Evolutionary conservation across 208 protist species (phyloP).

Genomic region (Crithidia thermophila): DNA sequence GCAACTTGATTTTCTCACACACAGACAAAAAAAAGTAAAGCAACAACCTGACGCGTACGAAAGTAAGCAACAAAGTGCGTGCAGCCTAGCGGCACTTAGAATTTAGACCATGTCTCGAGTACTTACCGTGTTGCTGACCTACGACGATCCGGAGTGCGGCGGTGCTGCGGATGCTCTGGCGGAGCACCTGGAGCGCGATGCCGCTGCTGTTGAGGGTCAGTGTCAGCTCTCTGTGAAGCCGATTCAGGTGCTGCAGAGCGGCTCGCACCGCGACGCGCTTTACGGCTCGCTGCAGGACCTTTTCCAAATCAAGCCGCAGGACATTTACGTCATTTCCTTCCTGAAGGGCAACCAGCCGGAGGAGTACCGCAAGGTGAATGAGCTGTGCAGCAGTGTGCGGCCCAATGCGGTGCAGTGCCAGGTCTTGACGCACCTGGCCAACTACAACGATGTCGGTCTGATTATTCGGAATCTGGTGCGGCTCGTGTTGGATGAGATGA

Average conservation of each 20-base stretch:
- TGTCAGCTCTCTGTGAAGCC: constrained; percentile 72
- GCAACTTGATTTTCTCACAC: no score
- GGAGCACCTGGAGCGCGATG: constrained; percentile 77
- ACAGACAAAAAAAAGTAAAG: constrained; percentile 3
- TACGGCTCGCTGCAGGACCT: constrained; percentile 75
- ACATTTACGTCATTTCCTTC: constrained; percentile 82
- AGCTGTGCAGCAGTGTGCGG: constrained; percentile 74
- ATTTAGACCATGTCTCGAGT: constrained; percentile 41
- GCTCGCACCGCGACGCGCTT: constrained; percentile 75
- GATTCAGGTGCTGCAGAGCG: constrained; percentile 61
- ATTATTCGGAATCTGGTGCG: constrained; percentile 87
- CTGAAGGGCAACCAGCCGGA: constrained; percentile 81
- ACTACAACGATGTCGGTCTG: constrained; percentile 85
- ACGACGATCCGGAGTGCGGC: constrained; percentile 89
- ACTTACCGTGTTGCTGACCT: constrained; percentile 78
- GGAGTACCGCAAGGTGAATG: constrained; percentile 79
- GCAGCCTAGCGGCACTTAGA: not conserved
- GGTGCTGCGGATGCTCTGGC: constrained; percentile 84
- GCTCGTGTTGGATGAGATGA: constrained; percentile 73
- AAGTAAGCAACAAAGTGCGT: not conserved
- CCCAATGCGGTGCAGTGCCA: constrained; percentile 64
- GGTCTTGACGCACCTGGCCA: constrained; percentile 80
- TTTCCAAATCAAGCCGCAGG: constrained; percentile 71
- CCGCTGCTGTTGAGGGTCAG: constrained; percentile 36
- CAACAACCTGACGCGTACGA: not conserved